Evolutionary conservation across 345 rosid genomes (phyloP), one percentile per base, ranked within the genome.

Genomic region (Anastatica hierochuntica): DNA sequence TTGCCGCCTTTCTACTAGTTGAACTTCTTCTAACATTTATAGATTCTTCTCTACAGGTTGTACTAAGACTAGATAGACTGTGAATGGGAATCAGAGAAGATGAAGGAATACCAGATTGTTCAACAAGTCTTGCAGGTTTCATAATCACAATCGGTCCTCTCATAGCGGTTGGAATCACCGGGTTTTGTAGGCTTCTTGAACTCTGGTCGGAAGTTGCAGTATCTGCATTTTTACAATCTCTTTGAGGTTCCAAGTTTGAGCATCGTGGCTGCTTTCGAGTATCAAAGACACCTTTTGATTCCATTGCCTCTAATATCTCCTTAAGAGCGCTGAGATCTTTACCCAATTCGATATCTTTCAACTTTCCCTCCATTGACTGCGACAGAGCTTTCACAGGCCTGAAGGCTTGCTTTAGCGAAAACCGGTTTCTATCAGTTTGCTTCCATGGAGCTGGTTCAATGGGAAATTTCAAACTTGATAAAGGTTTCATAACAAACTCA

Each of bases 391-490:
- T 79, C 34, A 64, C 64, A 37, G 78, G 65, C 66, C 53, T 76
- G 49, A 29, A 45, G 24, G 70, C 71, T 43, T 75, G 66, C 73
- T 76, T 84, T 26, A 72, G 83, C 60, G 62, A 62, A 39, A 58
- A 43, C 43, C 55, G 73, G 67, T 63, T 66, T 50, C 79, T 79
- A 41, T 82, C 85, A 49, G 26, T 38, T 63, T 84, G 94, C 72
- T 73, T 87, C 98, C 96, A 83, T 5, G 94, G 98, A 45, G 95
- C 96, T 64, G 82, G 73, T 67, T 87, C 98, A 72, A 77, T 74
- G 13, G 98, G 94, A 69, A 67, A 66, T 67, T 77, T 75, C 49
- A 79, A 72, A 56, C 61, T 74, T 14, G 92, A 67, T 58, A 78
- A 64, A n/a, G 92, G 96, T 53, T 78, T 87, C 92, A 82, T 82